Evolutionary conservation across 768 basidiomycete genomes (phyloP).

Genomic region (Amanita pseudoporphyria): DNA sequence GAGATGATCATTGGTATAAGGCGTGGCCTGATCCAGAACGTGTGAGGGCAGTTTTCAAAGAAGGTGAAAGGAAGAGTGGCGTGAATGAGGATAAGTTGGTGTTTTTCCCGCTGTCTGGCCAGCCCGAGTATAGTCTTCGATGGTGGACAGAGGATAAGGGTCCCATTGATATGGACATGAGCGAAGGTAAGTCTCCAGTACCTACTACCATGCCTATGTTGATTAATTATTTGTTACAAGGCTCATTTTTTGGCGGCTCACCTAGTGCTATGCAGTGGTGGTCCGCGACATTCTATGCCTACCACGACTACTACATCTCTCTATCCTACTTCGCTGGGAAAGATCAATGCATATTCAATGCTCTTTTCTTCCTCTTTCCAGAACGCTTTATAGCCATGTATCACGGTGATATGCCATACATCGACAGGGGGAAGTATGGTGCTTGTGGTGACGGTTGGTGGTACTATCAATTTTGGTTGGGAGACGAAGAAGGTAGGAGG

Average conservation of each 20-base stretch:
- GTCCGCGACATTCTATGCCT: conserved; percentile 33
- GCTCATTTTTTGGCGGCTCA: conserved; percentile 50
- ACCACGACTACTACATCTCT: conserved; percentile 41
- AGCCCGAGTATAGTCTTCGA: conserved; percentile 22
- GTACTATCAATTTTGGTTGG: conserved; percentile 44
- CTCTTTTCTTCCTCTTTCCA: conserved; percentile 35
- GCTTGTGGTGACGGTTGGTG: conserved; percentile 34
- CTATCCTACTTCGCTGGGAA: conserved; percentile 45
- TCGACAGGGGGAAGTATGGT: conserved; percentile 23
- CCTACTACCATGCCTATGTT: neutral
- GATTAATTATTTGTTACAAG: conserved; percentile 17
- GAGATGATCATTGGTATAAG: conserved; percentile 30
- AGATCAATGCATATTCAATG: conserved; percentile 46
- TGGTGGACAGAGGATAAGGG: conserved; percentile 37
- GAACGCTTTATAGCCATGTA: conserved; percentile 33
- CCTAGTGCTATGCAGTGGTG: conserved; percentile 37
- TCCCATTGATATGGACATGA: conserved; percentile 40
- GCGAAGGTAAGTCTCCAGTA: conserved; percentile 31
- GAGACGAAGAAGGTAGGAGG: conserved; percentile 15
- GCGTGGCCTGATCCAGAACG: conserved; percentile 38
- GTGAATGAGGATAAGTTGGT: conserved; percentile 31
- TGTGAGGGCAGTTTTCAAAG: conserved; percentile 30
- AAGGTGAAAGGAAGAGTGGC: conserved; percentile 21
- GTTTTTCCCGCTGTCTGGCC: conserved; percentile 34
- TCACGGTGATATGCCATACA: conserved; percentile 11